Conservation (phyloP, 176 grass and related monocot species). For the Bothriochloa decipiens region DNA sequence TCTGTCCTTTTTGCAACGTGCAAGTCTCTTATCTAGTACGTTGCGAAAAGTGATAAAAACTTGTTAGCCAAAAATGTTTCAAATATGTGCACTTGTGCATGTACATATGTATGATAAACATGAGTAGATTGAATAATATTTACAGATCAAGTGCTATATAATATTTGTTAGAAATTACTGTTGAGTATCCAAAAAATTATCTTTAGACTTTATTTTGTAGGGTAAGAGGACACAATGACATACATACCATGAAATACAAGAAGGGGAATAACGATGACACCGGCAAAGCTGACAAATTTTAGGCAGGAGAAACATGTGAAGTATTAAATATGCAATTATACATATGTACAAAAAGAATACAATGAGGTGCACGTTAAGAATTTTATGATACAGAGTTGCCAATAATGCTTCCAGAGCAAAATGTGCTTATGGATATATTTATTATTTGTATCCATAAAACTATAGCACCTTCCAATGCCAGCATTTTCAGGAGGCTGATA, state of each 20-base stretch:
- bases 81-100: neutral
- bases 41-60: neutral
- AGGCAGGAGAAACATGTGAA: neutral
- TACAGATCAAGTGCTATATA: too few species aligned
- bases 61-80: neutral
- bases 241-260: constrained; percentile 83
- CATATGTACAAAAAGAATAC: neutral
- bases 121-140: too few species aligned
- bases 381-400: neutral
- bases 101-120: too few species aligned
- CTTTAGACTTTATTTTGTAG: too few species aligned
- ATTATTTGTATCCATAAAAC: neutral
- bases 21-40: constrained; percentile 89
- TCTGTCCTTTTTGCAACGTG: constrained; percentile 85
- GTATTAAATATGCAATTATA: neutral
- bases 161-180: too few species aligned
- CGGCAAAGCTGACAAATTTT: constrained; percentile 58
- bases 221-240: neutral
- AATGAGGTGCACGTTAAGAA: neutral
- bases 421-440: neutral
- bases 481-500: neutral
- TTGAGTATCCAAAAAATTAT: neutral
- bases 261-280: constrained; percentile 73
- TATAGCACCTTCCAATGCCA: neutral
- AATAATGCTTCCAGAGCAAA: neutral